Evolutionary conservation across 2,329 filamentous ascomycete genomes (phyloP), one percentile per base, ranked within the genome.

Genomic region (Macrophomina tecta): DNA sequence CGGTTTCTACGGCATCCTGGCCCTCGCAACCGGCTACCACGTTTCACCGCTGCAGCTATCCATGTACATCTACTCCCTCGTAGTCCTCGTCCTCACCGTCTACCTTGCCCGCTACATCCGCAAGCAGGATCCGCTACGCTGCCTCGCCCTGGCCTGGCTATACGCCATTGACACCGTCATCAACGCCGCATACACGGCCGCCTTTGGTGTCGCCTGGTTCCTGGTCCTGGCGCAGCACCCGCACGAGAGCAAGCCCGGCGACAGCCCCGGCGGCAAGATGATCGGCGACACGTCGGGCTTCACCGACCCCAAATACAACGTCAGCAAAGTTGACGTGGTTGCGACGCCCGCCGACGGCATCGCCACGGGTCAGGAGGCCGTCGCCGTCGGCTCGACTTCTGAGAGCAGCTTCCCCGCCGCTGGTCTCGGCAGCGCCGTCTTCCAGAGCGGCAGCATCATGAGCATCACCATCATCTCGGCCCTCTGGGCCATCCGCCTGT

Each of bases 171-270:
- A 97, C 80, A 92, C 91, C 9, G 74, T 91, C 64, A 86, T 96
- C 78, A 97, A 96, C 79, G 88, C 89, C 23, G 86, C 87, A 2
- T 97, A 94, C 81, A 97, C 94, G 0, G 85, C 88, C 53, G 86
- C 90, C 8, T 97, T 97, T 75, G 92, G 91, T 48, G 82, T 93
- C 65, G 88, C 90, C 60, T 97, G 94, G 94, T 97, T 96, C 80
- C 83, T 94, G 68, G 86, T 90, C n/a, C 83, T 92, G 55, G 88
- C 84, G 42, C 82, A 85, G 68, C 82, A 87, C 73, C 81, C 86
- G 62, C 81, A 84, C 65, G 78, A 80, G 73, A 68, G 62, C 66
- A 69, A 69, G 14, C 77, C 78, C 2, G 63, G 46, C 12, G 36
- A 38, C 36, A 52, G 52, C 4, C 80, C 82, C 11, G 87, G 88